Conservation (phyloP, 768 basidiomycete genomes). For the Pleurotus salmoneostramineus region DNA sequence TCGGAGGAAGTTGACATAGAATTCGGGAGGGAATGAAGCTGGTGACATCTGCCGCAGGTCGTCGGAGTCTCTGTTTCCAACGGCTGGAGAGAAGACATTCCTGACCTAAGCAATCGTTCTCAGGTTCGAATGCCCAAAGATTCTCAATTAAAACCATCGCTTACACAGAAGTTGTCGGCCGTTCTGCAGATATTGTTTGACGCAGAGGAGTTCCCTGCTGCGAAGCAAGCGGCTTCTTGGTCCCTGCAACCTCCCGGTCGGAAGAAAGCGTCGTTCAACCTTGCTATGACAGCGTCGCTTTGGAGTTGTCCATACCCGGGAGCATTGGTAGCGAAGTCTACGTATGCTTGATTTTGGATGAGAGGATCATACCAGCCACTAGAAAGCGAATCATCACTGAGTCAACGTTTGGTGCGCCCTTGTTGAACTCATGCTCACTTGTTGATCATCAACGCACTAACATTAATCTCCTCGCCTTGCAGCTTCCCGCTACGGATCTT, state of each 20-base stretch:
- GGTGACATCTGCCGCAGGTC: conserved; percentile 57
- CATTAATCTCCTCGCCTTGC: conserved; percentile 44
- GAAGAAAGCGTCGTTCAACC: conserved; percentile 48
- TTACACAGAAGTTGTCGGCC: conserved; percentile 56
- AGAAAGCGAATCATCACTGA: background rate
- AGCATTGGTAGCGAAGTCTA: conserved; percentile 56
- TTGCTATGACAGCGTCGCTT: conserved; percentile 35
- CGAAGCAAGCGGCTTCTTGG: conserved; percentile 54
- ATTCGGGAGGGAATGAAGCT: conserved; percentile 55
- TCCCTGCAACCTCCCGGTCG: conserved; percentile 45
- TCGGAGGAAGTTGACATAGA: conserved; percentile 44
- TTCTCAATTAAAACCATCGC: conserved; percentile 12
- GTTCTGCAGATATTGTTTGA: conserved; percentile 47
- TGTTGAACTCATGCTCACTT: conserved; percentile 31
- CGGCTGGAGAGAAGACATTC: conserved; percentile 45
- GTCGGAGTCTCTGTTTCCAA: conserved; percentile 48
- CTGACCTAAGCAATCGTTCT: conserved; percentile 25
- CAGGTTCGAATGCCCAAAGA: too few species aligned
- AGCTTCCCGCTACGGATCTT: conserved; percentile 40
- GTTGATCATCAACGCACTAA: conserved; percentile 64
- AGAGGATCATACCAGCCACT: conserved; percentile 69
- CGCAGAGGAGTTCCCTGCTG: conserved; percentile 38
- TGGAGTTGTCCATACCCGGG: conserved; percentile 67
- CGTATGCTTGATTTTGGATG: conserved; percentile 57
- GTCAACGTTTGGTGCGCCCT: too few species aligned